These are phyloP conservation scores for Sanghuangporus weigelae DNA, from an alignment of 1,284 basidiomycete genomes.

Conservation along the genomic window DNA sequence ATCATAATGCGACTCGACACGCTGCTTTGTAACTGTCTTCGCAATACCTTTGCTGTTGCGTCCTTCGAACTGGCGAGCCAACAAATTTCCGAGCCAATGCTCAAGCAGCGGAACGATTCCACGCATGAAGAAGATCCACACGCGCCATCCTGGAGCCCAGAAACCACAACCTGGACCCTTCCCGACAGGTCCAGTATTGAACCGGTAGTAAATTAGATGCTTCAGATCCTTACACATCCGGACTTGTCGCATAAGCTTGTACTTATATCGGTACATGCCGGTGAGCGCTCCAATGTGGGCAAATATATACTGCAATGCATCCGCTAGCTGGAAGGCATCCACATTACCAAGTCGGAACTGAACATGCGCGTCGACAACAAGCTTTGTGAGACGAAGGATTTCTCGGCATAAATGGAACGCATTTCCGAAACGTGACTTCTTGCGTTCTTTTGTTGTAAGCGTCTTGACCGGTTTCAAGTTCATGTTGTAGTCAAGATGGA, in stretches of 20 bases:
- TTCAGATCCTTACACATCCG: constrained; percentile 99
- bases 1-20: constrained; percentile 98
- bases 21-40: constrained; percentile 98
- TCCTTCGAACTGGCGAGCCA: constrained; percentile 97
- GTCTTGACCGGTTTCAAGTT: constrained; percentile 99
- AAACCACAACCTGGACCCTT: constrained; percentile 99
- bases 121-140: constrained; percentile 99
- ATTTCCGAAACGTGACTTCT: constrained; percentile 99
- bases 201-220: constrained; percentile 95
- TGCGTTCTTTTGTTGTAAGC: constrained; percentile 97
- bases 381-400: constrained; percentile 94
- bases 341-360: constrained; percentile 99
- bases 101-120: constrained; percentile 97
- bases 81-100: constrained; percentile 94
- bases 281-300: constrained; percentile 97
- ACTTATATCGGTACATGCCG: constrained; percentile 99
- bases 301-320: constrained; percentile 98
- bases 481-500: constrained; percentile 93
- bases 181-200: constrained; percentile 99
- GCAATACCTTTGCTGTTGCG: constrained; percentile 95
- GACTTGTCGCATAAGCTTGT: constrained; percentile 99
- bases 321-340: constrained; percentile 98
- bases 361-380: constrained; percentile 98
- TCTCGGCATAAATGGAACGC: constrained; percentile 98
- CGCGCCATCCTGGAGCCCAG: constrained; percentile 99